Evolutionary conservation across 345 rosid genomes (phyloP).

Genomic region (Erysimum cheiranthoides): DNA sequence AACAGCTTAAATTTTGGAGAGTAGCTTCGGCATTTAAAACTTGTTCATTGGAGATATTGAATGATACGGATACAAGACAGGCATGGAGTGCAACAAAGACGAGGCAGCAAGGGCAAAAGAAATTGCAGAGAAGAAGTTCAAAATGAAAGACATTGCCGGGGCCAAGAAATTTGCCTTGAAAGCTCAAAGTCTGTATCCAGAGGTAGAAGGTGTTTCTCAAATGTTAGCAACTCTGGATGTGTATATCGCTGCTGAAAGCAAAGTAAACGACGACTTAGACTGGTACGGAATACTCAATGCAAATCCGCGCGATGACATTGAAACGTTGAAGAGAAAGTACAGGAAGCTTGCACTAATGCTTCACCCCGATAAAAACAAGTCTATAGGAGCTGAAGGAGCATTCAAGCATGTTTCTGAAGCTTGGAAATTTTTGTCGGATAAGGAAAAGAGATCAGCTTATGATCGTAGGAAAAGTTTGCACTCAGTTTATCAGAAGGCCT

Average conservation of each 20-base stretch:
- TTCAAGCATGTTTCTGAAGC: constrained; percentile 66
- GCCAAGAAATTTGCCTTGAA: constrained; percentile 75
- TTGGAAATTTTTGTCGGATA: constrained; percentile 82
- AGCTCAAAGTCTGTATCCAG: constrained; percentile 71
- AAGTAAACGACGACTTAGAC: constrained; percentile 53
- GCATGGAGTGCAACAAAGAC: constrained; percentile 75
- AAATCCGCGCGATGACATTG: constrained; percentile 59
- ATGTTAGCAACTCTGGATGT: constrained; percentile 64
- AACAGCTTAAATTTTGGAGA: constrained; percentile 8
- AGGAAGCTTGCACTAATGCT: constrained; percentile 69
- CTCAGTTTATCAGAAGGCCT: constrained; percentile 48
- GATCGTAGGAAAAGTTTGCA: constrained; percentile 55
- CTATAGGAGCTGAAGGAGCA: constrained; percentile 74
- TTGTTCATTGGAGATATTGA: neutral
- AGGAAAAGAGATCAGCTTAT: constrained; percentile 58
- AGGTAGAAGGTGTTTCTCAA: constrained; percentile 60
- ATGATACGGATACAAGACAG: constrained; percentile 20
- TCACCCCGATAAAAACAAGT: constrained; percentile 75
- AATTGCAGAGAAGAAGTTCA: constrained; percentile 70
- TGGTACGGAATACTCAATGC: constrained; percentile 68
- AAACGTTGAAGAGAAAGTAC: constrained; percentile 61
- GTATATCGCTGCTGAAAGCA: constrained; percentile 56
- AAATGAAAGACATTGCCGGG: constrained; percentile 52
- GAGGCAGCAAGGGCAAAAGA: constrained; percentile 72
- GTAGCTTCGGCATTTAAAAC: neutral